Base-by-base conservation (phyloP, 495 filamentous ascomycete genomes). In the Penicillium subrubescens region DNA sequence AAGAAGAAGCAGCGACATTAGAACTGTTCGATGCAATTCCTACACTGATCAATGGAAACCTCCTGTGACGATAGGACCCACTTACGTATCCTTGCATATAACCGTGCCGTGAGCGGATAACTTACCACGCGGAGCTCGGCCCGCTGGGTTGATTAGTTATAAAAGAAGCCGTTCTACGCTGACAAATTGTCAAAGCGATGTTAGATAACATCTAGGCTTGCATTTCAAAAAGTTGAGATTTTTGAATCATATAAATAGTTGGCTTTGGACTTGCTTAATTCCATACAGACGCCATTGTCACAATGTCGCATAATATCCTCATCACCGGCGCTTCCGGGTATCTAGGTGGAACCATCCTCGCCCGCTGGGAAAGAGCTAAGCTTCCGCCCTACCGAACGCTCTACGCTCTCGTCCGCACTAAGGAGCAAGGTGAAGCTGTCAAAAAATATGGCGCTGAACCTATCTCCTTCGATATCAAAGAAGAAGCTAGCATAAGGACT, bases 241-340 rank as follows among this genome's bases (percentile, higher is more conserved):
- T 31, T 17, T n/a, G 12, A 33, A 3, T 29, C 5, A 53, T 14
- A 53, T 53, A 53, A 53, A 33, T 31, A 46, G 7, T 23, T 23
- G n/a, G 11, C 43, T 2, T 11, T 23, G 19, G 43, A 46, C 19
- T 46, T 10, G 8, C 7, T 3, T 21, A 23, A 5, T 10, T 21
- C 8, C n/a, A 1, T 11, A 46, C 37, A 15, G 11, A 15, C n/a
- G 8, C 8, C 14, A 11, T 12, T 5, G 8, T 23, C 19, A 23
- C 19, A 46, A 71, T 71, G 67, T 63, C 67, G 27, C 74, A 73
- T 48, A 81, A 81, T 46, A 78, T 85, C 39, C 77, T 84, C 39
- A 67, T 85, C 25, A 85, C 83, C 5, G 83, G 83, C 4, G 78
- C 71, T 11, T 85, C 82, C 2, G 83, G 83, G 17, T 85, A 85